Base-by-base conservation (phyloP, 106 monocot genomes). In the Dendrobium catenatum region DNA sequence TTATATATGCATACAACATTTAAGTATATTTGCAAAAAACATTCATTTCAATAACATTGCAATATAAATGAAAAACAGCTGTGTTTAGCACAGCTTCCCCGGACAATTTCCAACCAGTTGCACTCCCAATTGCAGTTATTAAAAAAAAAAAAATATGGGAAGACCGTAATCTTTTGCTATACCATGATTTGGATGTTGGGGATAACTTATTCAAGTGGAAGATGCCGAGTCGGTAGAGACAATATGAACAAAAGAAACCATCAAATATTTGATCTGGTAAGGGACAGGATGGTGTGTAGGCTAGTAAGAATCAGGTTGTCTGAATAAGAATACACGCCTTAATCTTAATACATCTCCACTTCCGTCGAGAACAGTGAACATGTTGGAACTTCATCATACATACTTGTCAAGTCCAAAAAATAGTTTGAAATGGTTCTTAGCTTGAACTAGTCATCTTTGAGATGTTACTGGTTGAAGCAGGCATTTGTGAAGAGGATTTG, bases 41-140 rank as follows among this genome's bases (percentile, higher is more conserved):
- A 70, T 70, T 70, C 29, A 37, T 70, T 70, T 70, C 11, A 29
- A 16, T 2, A 70, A 70, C 70, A 70, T 37, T 70, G 70, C 70
- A 70, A 15, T 70, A 70, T 70, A 70, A 70, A 70, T 70, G 64
- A 66, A 66, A 66, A 66, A 66, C 64, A 66, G 64, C n/a, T 66
- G 64, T 8, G 64, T 66, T 66, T 66, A 66, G 26, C 9, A 66
- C 64, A 66, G 9, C 64, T 13, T 11, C 0, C 58, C 17, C 5
- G 58, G 64, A 66, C 64, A 66, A 24, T 5, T 11, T 66, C 64
- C 22, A 66, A 66, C 24, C n/a, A 66, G 64, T 66, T 66, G 24
- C 64, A 24, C 64, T 26, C 22, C 64, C 24, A 4, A 66, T 66
- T 66, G 64, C 64, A 66, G 64, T 66, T 66, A 66, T 66, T 66